Evolutionary conservation across 2,329 filamentous ascomycete genomes (phyloP), one percentile per base, ranked within the genome.

Genomic region (Chaetomium sp.): DNA sequence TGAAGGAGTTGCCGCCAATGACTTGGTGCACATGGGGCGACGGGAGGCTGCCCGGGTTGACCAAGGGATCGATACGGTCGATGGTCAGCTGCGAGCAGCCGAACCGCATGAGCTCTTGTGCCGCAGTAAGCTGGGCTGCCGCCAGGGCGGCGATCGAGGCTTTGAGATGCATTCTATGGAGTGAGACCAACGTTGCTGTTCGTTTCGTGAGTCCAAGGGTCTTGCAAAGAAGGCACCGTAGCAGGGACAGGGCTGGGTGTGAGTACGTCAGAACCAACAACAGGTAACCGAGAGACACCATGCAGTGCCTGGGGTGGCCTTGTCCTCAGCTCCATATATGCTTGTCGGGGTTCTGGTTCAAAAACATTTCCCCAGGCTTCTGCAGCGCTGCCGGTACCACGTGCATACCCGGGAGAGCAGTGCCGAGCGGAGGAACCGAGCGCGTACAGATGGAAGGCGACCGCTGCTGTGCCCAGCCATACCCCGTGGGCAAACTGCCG

Each of bases 21-120:
- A 87, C 81, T 54, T 82, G 83, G 72, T 87, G 85, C 6, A 85
- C 79, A 73, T 87, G 85, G 9, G 62, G 62, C 8, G 62, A 60
- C 5, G 57, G 57, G 8, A 50, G 25, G 8, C 16, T 56, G 16
- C 62, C 62, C 21, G 62, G 62, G 62, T 64, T 64, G 50, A 64
- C 62, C 21, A 62, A 33, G 8, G 62, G 62, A 19, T 64, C 62
- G 21, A 64, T 47, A 4, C 62, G 35, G 50, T 64, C 62, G 29
- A 64, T 56, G 29, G 38, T 56, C 12, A 64, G 49, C 50, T 64
- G 62, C 12, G 62, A 60, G 29, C 62, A 64, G 50, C 57, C 62
- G 38, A 64, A 64, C 0, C 62, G 62, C 62, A 64, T 57, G 13
- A 62, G 53, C 19, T 62, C 53, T 23, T 62, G 60, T 3, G 53